Evolutionary conservation across 176 grass and related monocot genomes (phyloP), one percentile per base, ranked within the genome.

Genomic region (Otatea glauca): DNA sequence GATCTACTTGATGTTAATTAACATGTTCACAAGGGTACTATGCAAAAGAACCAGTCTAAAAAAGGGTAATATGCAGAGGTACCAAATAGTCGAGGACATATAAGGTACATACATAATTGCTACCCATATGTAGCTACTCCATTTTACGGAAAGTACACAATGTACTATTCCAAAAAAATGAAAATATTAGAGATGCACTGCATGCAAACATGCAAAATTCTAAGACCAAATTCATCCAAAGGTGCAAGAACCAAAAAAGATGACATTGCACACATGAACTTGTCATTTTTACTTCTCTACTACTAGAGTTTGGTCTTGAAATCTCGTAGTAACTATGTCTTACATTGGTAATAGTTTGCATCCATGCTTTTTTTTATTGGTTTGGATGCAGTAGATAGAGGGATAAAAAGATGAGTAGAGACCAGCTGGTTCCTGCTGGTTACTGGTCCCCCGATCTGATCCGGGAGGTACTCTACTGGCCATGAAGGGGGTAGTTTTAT

Each of bases 1-100:
- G 23, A 55, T 62, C 8, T 21, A 66, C 20, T 41, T 61, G 29
- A 23, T 73, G 38, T 66, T 44, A 70, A 80, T 84, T 18, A 84
- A 66, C 34, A 54, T 53, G n/a, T 39, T 78, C 23, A 66, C 21
- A 49, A 47, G 4, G 25, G 49, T 64, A 70, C 39, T 77, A 37
- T 66, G 20, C 53, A 34, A 51, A 88, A 25, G 15, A 79, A 48
- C 5, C 45, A 75, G 7, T 25, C 47, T 20, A 18, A 37, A 84
- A 74, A 20, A 4, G 13, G 9, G 55, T n/a, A 83, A 72, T 34
- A 58, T 16, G 7, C 12, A 64, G 29, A 38, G 59, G 50, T 78
- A 55, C 27, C 27, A 73, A 82, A 21, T 63, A 55, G 54, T 65
- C 6, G 7, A 84, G 49, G 23, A 80, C 55, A n/a, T n/a, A 47